These are phyloP conservation scores for Arabis alpina DNA, from an alignment of 345 rosid genomes.

Conservation along the genomic window DNA sequence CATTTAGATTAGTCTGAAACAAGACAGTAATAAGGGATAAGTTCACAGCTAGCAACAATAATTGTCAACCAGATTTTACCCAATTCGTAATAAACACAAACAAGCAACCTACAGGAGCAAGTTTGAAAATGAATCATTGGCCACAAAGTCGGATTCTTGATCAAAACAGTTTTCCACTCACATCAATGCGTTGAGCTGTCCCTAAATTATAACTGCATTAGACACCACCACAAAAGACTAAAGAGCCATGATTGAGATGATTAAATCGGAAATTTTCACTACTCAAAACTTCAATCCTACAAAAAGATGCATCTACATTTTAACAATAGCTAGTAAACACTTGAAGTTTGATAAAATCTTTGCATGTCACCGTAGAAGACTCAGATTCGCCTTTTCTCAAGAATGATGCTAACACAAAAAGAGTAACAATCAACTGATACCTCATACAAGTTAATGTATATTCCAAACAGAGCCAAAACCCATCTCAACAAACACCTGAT, in stretches of 20 bases:
- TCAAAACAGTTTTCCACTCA: slow-evolving; percentile 7
- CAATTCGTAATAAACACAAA: too few species aligned
- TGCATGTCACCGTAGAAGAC: slow-evolving; percentile 40
- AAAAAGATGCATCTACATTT: too few species aligned
- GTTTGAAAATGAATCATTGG: not conserved
- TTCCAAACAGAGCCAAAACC: too few species aligned
- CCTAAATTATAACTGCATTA: not conserved
- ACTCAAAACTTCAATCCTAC: too few species aligned
- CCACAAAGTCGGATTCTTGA: not conserved
- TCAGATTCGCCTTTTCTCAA: slow-evolving; percentile 50
- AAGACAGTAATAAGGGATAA: not conserved
- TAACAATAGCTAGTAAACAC: too few species aligned
- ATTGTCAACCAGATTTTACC: not conserved
- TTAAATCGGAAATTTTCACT: too few species aligned
- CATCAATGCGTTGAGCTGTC: slow-evolving; percentile 21
- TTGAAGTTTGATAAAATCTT: not conserved
- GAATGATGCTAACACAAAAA: too few species aligned
- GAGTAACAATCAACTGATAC: too few species aligned
- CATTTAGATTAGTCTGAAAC: not conserved
- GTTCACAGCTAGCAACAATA: not conserved
- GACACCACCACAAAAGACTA: slow-evolving; percentile 5
- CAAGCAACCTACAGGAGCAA: too few species aligned
- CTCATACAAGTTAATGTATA: too few species aligned
- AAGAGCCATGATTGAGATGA: not conserved
- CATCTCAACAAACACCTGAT: too few species aligned